Evolutionary conservation across 2,329 filamentous ascomycete species (phyloP).

Genomic region (Fusarium torulosum): DNA sequence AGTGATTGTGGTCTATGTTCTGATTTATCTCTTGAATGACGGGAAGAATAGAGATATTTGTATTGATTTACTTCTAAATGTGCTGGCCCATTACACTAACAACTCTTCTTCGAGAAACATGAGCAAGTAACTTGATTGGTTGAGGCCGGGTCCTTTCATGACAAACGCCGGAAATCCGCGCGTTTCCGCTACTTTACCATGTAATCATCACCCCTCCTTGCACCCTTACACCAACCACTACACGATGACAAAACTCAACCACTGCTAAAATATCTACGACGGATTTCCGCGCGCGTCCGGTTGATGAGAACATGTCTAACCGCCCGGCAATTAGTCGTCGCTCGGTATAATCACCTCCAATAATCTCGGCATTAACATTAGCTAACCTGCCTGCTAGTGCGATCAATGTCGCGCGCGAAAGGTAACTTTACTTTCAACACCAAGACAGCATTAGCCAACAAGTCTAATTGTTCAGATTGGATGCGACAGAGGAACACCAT

Average conservation of each 20-base stretch:
- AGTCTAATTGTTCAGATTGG: slow-evolving; percentile 16
- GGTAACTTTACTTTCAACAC: not conserved
- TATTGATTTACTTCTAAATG: not conserved
- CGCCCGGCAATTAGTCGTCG: slow-evolving; percentile 33
- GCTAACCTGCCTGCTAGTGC: slow-evolving; percentile 30
- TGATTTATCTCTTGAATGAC: not conserved
- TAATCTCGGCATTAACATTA: accelerated
- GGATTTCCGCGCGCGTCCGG: slow-evolving; percentile 41
- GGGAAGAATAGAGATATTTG: not conserved
- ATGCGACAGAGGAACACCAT: slow-evolving; percentile 40
- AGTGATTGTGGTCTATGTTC: not conserved
- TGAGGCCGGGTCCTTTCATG: not conserved
- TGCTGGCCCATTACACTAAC: no score
- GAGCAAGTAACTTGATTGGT: not conserved
- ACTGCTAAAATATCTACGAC: not conserved
- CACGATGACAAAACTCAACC: not conserved
- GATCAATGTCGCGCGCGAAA: slow-evolving; percentile 45
- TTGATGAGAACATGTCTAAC: not conserved
- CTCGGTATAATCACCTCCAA: slow-evolving; percentile 19
- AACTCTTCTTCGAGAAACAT: no score
- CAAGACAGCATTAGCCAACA: not conserved
- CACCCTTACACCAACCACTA: not conserved
- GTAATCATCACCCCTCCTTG: not conserved
- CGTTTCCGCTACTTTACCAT: slow-evolving; percentile 13
- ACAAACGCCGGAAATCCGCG: slow-evolving; percentile 23